Evolutionary conservation across 2,329 filamentous ascomycete genomes (phyloP).

Genomic region (Huntiella savannae): DNA sequence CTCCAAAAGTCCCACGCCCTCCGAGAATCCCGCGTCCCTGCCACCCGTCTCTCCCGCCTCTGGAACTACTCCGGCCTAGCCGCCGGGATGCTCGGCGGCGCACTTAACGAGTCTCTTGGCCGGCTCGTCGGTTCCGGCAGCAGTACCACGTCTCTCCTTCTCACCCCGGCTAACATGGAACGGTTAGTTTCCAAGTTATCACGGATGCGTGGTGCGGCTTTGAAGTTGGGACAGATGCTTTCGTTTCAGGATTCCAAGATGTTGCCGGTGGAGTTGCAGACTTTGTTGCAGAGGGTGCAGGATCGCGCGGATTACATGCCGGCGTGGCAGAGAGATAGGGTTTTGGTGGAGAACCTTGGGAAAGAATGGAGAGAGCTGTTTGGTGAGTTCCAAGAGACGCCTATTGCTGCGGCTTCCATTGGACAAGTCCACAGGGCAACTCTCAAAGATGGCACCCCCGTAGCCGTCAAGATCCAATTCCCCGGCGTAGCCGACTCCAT

Average conservation of each 20-base stretch:
- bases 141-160: constrained; percentile 50
- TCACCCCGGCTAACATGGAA: constrained; percentile 83
- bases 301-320: constrained; percentile 98
- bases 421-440: constrained; percentile 84
- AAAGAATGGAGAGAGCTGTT: constrained; percentile 71
- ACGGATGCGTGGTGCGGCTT: constrained; percentile 87
- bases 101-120: constrained; percentile 67
- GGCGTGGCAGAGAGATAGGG: constrained; percentile 71
- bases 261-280: constrained; percentile 69
- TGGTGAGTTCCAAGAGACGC: constrained; percentile 67
- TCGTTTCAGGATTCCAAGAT: constrained; percentile 96
- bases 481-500: constrained; percentile 91
- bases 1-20: constrained; percentile 40
- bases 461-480: constrained; percentile 95
- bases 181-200: constrained; percentile 82
- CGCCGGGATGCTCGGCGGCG: constrained; percentile 87
- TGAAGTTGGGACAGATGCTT: constrained; percentile 95
- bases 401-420: constrained; percentile 89
- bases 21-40: constrained; percentile 75
- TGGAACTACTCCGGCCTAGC: constrained; percentile 93
- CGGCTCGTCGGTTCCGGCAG: constrained; percentile 50
- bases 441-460: constrained; percentile 52
- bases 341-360: constrained; percentile 62
- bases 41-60: constrained; percentile 65
- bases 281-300: constrained; percentile 84